Conservation (phyloP, 2,329 filamentous ascomycete genomes). For the Neopestalotiopsis clavispora region DNA sequence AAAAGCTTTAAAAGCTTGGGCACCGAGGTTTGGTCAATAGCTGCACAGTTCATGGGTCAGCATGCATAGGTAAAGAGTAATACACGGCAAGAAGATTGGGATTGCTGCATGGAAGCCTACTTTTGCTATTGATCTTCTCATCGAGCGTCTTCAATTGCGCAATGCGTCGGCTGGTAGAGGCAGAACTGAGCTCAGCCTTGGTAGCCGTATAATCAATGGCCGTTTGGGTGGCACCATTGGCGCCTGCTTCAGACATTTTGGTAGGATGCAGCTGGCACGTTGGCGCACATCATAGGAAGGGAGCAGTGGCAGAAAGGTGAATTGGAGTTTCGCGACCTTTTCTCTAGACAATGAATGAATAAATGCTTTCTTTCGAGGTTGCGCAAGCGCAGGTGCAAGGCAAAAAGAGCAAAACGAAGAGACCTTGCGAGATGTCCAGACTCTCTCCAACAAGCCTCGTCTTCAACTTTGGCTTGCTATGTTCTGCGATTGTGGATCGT, state of each 20-base stretch:
- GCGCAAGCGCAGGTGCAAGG: background rate
- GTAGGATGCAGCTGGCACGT: constrained; percentile 35
- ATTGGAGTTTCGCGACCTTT: constrained; percentile 4
- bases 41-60: constrained; percentile 35
- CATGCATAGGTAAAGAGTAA: background rate
- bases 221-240: constrained; percentile 43
- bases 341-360: background rate
- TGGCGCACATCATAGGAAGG: constrained; percentile 39
- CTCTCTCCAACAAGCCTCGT: background rate
- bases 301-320: background rate
- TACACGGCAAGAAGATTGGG: background rate
- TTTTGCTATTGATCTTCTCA: constrained; percentile 59
- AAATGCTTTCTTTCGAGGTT: background rate
- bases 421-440: background rate
- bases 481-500: constrained; percentile 10
- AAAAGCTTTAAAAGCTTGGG: constrained; percentile 70
- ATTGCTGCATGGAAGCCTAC: constrained; percentile 41
- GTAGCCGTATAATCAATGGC: constrained; percentile 55
- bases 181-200: constrained; percentile 60
- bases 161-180: constrained; percentile 63
- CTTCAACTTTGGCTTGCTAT: background rate
- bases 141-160: constrained; percentile 59
- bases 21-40: constrained; percentile 53
- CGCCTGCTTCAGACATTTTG: constrained; percentile 56
- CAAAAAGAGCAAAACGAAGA: background rate